phyloP scores from a whole-genome alignment of 805 yeast species.

The Pichia nanzhaoensis region DNA sequence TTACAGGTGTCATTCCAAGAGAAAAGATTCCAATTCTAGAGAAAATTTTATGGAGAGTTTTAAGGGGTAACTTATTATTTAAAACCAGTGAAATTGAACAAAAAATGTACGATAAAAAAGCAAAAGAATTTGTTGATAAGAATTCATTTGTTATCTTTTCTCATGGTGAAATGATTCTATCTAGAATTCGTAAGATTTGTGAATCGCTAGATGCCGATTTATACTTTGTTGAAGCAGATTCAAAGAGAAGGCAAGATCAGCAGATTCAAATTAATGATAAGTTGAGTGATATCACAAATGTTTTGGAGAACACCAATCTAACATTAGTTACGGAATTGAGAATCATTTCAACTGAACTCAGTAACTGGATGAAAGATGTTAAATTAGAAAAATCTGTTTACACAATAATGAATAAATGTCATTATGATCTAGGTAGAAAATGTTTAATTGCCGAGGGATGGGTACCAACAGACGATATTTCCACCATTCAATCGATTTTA shows the following conservation, averaged over 20 bases:
- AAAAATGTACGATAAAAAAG: conserved; percentile 55
- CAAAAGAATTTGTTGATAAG: conserved; percentile 56
- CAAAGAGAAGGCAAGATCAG: conserved; percentile 33
- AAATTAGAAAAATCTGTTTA: conserved; percentile 54
- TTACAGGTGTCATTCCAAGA: conserved; percentile 79
- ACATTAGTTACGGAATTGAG: conserved; percentile 59
- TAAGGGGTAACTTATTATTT: conserved; percentile 86
- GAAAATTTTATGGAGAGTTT: conserved; percentile 83
- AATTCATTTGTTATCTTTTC: conserved; percentile 85
- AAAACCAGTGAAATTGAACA: conserved; percentile 67
- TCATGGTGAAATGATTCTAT: conserved; percentile 72
- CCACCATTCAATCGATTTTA: conserved; percentile 38
- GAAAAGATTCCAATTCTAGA: conserved; percentile 64
- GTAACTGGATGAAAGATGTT: conserved; percentile 48
- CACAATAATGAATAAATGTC: conserved; percentile 55
- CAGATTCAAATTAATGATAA: conserved; percentile 40
- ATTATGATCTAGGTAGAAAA: conserved; percentile 59
- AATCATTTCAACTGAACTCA: conserved; percentile 56
- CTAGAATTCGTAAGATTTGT: conserved; percentile 72
- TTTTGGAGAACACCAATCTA: conserved; percentile 41
- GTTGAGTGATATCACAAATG: conserved; percentile 45
- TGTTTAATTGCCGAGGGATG: conserved; percentile 70
- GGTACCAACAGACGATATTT: conserved; percentile 56
- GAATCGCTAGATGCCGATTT: conserved; percentile 85
- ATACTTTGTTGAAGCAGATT: conserved; percentile 49